Base-by-base conservation (phyloP, 139 green algal species). In the Dunaliella primolecta region DNA sequence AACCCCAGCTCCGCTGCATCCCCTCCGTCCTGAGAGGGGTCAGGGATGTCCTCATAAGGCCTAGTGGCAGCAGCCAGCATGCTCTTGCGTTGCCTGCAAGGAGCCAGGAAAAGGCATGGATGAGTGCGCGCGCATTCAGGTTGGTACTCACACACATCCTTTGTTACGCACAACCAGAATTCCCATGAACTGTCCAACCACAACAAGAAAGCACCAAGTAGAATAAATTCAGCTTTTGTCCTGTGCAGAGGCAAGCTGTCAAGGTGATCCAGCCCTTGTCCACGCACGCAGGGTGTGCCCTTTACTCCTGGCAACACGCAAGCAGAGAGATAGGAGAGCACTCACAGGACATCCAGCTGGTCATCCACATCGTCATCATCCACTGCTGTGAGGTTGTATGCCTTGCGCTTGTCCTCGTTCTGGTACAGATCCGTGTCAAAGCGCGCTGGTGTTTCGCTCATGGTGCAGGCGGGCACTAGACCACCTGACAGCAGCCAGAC, bases 381-480 rank as follows among this genome's bases (percentile, higher is more conserved):
- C 11, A 92, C 81, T 1, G 85, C 79, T 55, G 84, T 82, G 37
- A 25, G 76, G 23, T 76, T 71, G 35, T 90, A 89, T 21, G 29
- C 80, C 55, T 83, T 55, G 2, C 38, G 55, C n/a, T 90, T 77
- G 0, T 23, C 33, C 3, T 36, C 72, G 34, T 86, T 84, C 84
- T 7, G 15, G 46, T 92, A 92, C 20, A 92, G 78, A 80, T 92
- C 89, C 46, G 84, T 78, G 64, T 92, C 89, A 80, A 83, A 92
- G 31, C n/a, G n/a, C n/a, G n/a, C n/a, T n/a, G n/a, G n/a, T n/a
- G n/a, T n/a, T n/a, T n/a, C n/a, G n/a, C n/a, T n/a, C n/a, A n/a
- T n/a, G n/a, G n/a, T n/a, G n/a, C n/a, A n/a, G n/a, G n/a, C n/a
- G n/a, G n/a, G n/a, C n/a, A n/a, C n/a, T n/a, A n/a, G n/a, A n/a